These are phyloP conservation scores for Papiliotrema nemorosa DNA, from an alignment of 1,284 basidiomycete genomes.

Conservation along the genomic window DNA sequence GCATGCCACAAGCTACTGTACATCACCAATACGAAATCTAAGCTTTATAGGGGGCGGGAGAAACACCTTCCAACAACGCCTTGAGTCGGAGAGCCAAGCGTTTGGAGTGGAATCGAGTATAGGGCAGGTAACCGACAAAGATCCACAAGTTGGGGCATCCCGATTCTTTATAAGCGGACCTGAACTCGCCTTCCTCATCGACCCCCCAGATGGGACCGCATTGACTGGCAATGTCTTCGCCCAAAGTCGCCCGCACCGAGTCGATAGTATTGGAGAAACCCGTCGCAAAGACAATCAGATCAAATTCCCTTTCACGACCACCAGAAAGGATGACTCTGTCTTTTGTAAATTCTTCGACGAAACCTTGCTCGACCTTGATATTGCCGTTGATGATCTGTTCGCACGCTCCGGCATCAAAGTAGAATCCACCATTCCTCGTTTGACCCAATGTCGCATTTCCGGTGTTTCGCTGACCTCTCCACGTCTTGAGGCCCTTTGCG, in stretches of 20 bases:
- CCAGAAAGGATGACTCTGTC: slow-evolving; percentile 26
- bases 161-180: slow-evolving; percentile 53
- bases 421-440: slow-evolving; percentile 35
- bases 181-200: slow-evolving; percentile 59
- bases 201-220: slow-evolving; percentile 58
- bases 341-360: slow-evolving; percentile 23
- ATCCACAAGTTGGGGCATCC: slow-evolving; percentile 58
- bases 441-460: slow-evolving; percentile 20
- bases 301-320: slow-evolving; percentile 55
- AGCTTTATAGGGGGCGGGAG: slow-evolving; percentile 13
- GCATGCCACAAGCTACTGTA: too few species aligned
- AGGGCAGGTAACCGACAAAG: slow-evolving; percentile 53
- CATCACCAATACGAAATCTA: too few species aligned
- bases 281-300: slow-evolving; percentile 65
- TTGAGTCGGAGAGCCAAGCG: slow-evolving; percentile 27
- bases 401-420: slow-evolving; percentile 40
- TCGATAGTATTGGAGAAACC: slow-evolving; percentile 52
- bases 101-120: slow-evolving; percentile 29
- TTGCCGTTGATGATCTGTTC: slow-evolving; percentile 34
- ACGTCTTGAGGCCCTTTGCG: slow-evolving; percentile 30
- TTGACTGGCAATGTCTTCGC: slow-evolving; percentile 54
- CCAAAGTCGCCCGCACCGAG: slow-evolving; percentile 47
- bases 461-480: slow-evolving; percentile 25
- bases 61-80: slow-evolving; percentile 24
- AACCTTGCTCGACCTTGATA: slow-evolving; percentile 35